Percentiles rank a stretch among this genome's conserved stretches.
phyloP scores from a whole-genome alignment of 2,329 filamentous ascomycete genomes.

The Penicillium polonicum region DNA sequence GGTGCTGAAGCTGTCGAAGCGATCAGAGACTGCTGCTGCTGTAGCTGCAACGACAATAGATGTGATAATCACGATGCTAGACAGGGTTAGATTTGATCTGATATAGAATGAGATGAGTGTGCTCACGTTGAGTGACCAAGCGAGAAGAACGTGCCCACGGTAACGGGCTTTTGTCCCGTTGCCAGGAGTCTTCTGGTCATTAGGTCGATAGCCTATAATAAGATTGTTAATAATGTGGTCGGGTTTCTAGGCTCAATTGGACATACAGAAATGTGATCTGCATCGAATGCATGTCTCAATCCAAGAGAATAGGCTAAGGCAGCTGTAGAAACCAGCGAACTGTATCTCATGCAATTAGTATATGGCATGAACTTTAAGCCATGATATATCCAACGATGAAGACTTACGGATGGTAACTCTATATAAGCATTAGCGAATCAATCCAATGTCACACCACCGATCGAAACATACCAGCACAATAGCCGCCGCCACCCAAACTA shows the following conservation, averaged over 20 bases:
- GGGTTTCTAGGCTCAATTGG: background rate
- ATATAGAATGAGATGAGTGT: background rate
- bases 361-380: no score
- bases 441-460: background rate
- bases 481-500: conserved; percentile 59
- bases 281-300: conserved; percentile 90
- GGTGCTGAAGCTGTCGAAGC: conserved; percentile 75
- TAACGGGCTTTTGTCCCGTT: conserved; percentile 78
- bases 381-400: background rate
- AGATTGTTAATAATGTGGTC: conserved; percentile 32
- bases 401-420: conserved; percentile 42
- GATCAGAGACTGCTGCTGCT: conserved; percentile 74
- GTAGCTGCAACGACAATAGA: conserved; percentile 91
- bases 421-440: conserved; percentile 12
- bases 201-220: conserved; percentile 75
- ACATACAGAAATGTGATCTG: conserved; percentile 75
- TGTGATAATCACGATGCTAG: conserved; percentile 78
- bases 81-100: conserved; percentile 3
- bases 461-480: conserved; percentile 53
- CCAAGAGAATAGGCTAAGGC: conserved; percentile 85
- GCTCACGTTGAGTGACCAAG: conserved; percentile 79
- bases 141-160: conserved; percentile 92
- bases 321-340: conserved; percentile 71
- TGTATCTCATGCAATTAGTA: conserved; percentile 23
- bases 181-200: conserved; percentile 90